Evolutionary conservation across 768 basidiomycete genomes (phyloP).

Genomic region (Royoungia palumana): DNA sequence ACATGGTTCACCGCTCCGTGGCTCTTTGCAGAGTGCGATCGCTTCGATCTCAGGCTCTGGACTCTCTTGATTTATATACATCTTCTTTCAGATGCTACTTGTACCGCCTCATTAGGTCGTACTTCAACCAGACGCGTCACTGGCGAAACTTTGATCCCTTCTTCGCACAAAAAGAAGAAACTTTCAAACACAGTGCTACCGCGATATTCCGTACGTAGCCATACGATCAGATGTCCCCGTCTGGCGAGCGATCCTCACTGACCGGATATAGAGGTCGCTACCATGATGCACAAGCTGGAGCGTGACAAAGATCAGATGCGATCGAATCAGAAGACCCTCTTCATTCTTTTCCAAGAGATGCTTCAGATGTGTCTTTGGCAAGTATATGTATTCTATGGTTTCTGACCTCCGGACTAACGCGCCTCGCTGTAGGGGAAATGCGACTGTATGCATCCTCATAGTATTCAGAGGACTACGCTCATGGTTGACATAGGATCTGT

Average conservation of each 20-base stretch:
- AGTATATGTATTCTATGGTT: background rate
- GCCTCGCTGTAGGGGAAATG: slow-evolving; percentile 72
- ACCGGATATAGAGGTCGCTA: slow-evolving; percentile 58
- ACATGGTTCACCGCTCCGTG: slow-evolving; percentile 94
- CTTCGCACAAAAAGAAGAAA: slow-evolving; percentile 68
- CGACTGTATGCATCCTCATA: slow-evolving; percentile 56
- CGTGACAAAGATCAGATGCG: slow-evolving; percentile 41
- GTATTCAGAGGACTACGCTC: background rate
- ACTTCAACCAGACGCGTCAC: slow-evolving; percentile 59
- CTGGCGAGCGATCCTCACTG: background rate
- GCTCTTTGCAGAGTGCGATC: slow-evolving; percentile 89
- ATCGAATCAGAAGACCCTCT: slow-evolving; percentile 51
- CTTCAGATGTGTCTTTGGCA: slow-evolving; percentile 85
- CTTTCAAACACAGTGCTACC: slow-evolving; percentile 72
- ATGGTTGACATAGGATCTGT: slow-evolving; percentile 66
- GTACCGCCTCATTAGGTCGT: slow-evolving; percentile 80
- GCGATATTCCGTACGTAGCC: slow-evolving; percentile 70
- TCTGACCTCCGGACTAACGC: background rate
- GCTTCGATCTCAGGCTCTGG: background rate
- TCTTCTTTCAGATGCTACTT: slow-evolving; percentile 58
- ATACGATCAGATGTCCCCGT: background rate
- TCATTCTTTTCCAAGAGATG: slow-evolving; percentile 77
- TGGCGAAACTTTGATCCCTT: slow-evolving; percentile 88
- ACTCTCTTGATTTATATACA: no score
- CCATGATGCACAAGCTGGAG: slow-evolving; percentile 65